A percentile compares a stretch with the other conserved stretches of the same genome.
These are phyloP conservation scores for Oryza nivara DNA, from an alignment of 176 grass and related monocot genomes.

Conservation along the genomic window DNA sequence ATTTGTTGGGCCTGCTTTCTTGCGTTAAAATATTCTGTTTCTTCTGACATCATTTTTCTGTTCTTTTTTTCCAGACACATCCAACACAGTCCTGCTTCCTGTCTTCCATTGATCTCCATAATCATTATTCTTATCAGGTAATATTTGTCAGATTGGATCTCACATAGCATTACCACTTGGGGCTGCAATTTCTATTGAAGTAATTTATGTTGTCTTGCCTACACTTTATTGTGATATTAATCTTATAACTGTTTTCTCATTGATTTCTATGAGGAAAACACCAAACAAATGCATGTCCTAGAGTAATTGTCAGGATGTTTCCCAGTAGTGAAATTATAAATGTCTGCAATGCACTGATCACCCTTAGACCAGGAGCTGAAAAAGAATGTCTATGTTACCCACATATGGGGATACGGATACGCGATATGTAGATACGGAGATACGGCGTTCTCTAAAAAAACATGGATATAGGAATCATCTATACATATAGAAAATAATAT, in stretches of 20 bases:
- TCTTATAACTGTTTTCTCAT: constrained; percentile 16
- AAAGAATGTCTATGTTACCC: neutral
- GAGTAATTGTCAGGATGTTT: constrained; percentile 15
- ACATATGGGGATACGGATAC: too few relatives aligned
- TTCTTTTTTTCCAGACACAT: constrained; percentile 72
- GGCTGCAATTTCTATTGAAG: neutral
- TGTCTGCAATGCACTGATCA: constrained; percentile 17
- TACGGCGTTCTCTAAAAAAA: too few relatives aligned
- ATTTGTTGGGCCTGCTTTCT: constrained; percentile 10
- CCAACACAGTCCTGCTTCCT: constrained; percentile 98
- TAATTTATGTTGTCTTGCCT: neutral
- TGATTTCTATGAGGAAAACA: neutral
- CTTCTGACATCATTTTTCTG: constrained; percentile 29
- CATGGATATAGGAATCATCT: too few relatives aligned
- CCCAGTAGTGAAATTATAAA: constrained; percentile 27
- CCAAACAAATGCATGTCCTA: constrained; percentile 16
- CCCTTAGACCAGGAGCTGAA: constrained; percentile 8
- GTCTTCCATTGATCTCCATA: constrained; percentile 99
- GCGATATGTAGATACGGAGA: too few relatives aligned
- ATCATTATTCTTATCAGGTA: constrained; percentile 99
- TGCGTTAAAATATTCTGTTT: neutral
- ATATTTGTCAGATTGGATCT: constrained; percentile 42
- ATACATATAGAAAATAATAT: too few relatives aligned
- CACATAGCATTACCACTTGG: constrained; percentile 26
- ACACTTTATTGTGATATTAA: constrained; percentile 19